phyloP scores from a whole-genome alignment of 306 rosid species.

The Casuarina equisetifolia region DNA sequence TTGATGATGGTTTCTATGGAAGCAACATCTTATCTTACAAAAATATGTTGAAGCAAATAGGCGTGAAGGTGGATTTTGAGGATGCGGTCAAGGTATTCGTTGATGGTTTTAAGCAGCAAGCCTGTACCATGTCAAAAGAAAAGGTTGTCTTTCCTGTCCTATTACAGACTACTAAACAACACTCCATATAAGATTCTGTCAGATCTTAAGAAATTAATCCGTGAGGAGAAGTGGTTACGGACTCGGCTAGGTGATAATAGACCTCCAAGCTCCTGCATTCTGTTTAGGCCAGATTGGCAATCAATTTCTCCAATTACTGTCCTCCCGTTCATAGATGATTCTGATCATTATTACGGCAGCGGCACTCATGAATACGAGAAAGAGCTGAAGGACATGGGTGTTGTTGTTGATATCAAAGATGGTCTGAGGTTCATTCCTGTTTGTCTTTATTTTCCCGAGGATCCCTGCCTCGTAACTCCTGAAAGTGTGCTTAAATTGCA shows the following conservation, averaged over 20 bases:
- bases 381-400: slow-evolving; percentile 64
- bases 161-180: slow-evolving; percentile 39
- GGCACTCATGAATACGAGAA: slow-evolving; percentile 41
- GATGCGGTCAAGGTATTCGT: slow-evolving; percentile 40
- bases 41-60: slow-evolving; percentile 37
- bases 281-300: slow-evolving; percentile 62
- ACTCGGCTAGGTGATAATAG: slow-evolving; percentile 43
- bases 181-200: slow-evolving; percentile 27
- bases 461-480: slow-evolving; percentile 38
- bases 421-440: slow-evolving; percentile 47
- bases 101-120: slow-evolving; percentile 38
- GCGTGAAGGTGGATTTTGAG: slow-evolving; percentile 61
- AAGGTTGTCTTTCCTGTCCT: slow-evolving; percentile 50
- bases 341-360: slow-evolving; percentile 42
- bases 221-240: slow-evolving; percentile 50
- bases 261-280: slow-evolving; percentile 57
- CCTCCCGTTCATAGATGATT: slow-evolving; percentile 74
- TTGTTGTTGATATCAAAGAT: slow-evolving; percentile 40
- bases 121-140: slow-evolving; percentile 36
- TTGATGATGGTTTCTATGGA: slow-evolving; percentile 53
- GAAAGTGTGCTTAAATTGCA: slow-evolving; percentile 50
- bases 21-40: slow-evolving; percentile 23
- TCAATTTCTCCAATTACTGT: slow-evolving; percentile 48
- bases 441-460: slow-evolving; percentile 38
- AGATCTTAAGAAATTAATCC: slow-evolving; percentile 23